phyloP scores from a whole-genome alignment of 495 filamentous ascomycete genomes.

The Penicillium salamii region DNA sequence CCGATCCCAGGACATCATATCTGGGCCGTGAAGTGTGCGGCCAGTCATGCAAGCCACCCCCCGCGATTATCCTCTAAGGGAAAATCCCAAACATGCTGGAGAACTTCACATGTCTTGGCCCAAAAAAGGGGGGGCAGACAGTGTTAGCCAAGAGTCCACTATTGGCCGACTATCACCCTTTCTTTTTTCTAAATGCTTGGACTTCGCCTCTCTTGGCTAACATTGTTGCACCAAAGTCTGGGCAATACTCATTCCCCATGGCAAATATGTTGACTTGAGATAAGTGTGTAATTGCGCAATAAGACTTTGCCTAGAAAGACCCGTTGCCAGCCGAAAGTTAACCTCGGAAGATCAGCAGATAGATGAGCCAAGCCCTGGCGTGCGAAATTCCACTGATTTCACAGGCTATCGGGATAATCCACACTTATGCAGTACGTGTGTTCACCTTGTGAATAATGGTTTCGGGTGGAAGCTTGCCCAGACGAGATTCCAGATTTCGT shows the following conservation, averaged over 20 bases:
- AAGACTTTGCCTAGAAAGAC: conserved; percentile 9
- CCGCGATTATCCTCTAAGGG: conserved; percentile 21
- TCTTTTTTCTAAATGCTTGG: conserved; percentile 18
- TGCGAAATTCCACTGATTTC: conserved; percentile 15
- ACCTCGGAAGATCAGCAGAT: conserved; percentile 43
- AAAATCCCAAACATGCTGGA: conserved; percentile 19
- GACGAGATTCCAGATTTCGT: conserved; percentile 7
- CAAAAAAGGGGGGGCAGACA: conserved; percentile 10
- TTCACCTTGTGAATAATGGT: conserved; percentile 8
- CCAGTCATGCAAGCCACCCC: conserved; percentile 22
- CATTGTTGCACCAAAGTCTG: conserved; percentile 16
- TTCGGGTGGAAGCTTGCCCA: conserved; percentile 6
- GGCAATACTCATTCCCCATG: conserved; percentile 15
- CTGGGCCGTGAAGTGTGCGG: conserved; percentile 22
- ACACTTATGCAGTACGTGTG: conserved; percentile 8
- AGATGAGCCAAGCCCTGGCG: conserved; percentile 22
- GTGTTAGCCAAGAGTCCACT: conserved; percentile 26
- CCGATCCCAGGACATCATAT: conserved; percentile 30
- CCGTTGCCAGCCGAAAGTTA: conserved; percentile 31
- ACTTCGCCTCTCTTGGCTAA: conserved; percentile 27
- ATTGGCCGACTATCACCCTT: conserved; percentile 19
- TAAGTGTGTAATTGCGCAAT: conserved; percentile 22
- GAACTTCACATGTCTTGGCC: conserved; percentile 26
- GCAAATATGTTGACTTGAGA: conserved; percentile 20
- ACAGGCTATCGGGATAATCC: conserved; percentile 14